A percentile compares a stretch with the other conserved stretches of the same genome.
Conservation (phyloP, 257 asterid genomes). For the Agastache rugosa region DNA sequence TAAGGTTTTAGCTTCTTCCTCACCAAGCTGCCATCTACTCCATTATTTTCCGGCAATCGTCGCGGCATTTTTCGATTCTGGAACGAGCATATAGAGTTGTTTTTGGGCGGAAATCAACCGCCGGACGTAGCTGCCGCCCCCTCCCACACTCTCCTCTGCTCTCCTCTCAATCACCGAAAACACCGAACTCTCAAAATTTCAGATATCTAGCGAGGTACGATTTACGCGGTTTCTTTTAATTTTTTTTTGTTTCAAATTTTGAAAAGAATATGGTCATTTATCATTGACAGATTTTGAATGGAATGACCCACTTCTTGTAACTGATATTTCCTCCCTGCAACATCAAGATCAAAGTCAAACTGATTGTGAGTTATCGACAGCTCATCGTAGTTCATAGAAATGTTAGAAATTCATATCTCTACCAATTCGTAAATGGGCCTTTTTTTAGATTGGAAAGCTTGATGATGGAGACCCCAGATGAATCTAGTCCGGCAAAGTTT, state of each 20-base stretch:
- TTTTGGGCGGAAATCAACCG: no score
- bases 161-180: no score
- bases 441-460: conserved; percentile 42
- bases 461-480: conserved; percentile 51
- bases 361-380: conserved; percentile 44
- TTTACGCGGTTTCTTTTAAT: conserved; percentile 34
- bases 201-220: no score
- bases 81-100: no score
- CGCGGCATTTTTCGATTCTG: no score
- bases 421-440: conserved; percentile 14
- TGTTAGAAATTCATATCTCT: conserved; percentile 5
- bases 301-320: conserved; percentile 78
- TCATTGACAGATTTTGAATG: conserved; percentile 64
- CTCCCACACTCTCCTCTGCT: no score
- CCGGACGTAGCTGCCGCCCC: no score
- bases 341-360: conserved; percentile 47
- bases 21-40: no score
- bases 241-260: conserved; percentile 43
- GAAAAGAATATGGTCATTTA: conserved; percentile 37
- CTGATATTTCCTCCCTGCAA: conserved; percentile 64
- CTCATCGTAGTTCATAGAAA: conserved; percentile 25
- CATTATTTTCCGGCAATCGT: no score
- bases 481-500: conserved; percentile 46
- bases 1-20: no score
- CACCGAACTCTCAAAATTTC: no score